phyloP scores from a whole-genome alignment of 1,284 basidiomycete species.

The Moesziomyces antarcticus region DNA sequence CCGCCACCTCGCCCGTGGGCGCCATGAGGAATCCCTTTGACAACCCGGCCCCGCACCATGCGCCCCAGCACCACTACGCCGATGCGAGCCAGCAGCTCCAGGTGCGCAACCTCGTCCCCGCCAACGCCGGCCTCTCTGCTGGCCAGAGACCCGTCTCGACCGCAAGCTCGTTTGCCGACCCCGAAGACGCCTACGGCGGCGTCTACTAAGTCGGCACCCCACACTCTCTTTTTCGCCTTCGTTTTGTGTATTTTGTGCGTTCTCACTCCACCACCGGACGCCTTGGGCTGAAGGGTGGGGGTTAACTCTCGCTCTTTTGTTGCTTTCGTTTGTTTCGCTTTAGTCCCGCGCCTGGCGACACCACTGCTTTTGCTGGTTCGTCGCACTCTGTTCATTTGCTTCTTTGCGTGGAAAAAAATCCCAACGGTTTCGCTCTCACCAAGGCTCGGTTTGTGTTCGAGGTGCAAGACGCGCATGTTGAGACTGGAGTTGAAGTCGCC shows the following conservation, averaged over 20 bases:
- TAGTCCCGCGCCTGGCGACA: too few species aligned
- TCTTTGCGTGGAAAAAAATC: neutral
- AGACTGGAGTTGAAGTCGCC: too few species aligned
- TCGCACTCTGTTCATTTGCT: neutral
- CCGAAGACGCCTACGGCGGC: slow-evolving; percentile 56
- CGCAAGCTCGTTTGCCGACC: slow-evolving; percentile 48
- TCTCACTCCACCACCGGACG: neutral
- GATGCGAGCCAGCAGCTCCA: slow-evolving; percentile 14
- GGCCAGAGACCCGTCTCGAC: slow-evolving; percentile 50
- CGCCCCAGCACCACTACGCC: slow-evolving; percentile 2
- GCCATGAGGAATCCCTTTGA: slow-evolving; percentile 17
- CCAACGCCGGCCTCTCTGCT: slow-evolving; percentile 9
- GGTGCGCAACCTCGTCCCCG: slow-evolving; percentile 43
- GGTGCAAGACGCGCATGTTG: too few species aligned
- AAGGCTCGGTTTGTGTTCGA: too few species aligned
- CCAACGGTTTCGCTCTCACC: neutral
- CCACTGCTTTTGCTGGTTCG: neutral
- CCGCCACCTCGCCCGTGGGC: neutral
- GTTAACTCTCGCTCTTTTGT: too few species aligned
- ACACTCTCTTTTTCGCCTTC: neutral
- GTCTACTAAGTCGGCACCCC: slow-evolving; percentile 36
- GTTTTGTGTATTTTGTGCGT: neutral
- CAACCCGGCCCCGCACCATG: neutral
- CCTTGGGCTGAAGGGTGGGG: too few species aligned
- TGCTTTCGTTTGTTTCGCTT: neutral